Evolutionary conservation across 2,329 filamentous ascomycete species (phyloP), one percentile per base, ranked within the genome.

Genomic region (Zymoseptoria ardabiliae): DNA sequence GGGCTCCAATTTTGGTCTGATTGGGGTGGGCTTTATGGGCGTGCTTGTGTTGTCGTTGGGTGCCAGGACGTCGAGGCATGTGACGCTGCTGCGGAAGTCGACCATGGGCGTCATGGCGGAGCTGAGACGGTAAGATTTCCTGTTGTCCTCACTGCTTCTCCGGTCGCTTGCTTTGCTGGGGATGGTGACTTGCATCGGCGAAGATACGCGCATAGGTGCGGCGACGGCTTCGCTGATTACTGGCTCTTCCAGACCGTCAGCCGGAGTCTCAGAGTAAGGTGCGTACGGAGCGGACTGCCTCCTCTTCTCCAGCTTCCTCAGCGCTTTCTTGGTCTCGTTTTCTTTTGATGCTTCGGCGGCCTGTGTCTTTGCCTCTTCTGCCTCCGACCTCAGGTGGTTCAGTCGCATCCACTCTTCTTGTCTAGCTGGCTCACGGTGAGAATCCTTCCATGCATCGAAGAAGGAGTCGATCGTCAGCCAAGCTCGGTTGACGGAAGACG

Each of bases 401-500:
- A 53, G 28, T 19, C 51, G 51, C 22, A 28, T 28, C 51, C 51
- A 53, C 28, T 53, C 22, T 28, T 53, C 51, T 28, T 53, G 51
- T 8, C 51, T 23, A 25, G 51, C 22, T 25, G 51, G 51, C 22
- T 53, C 51, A 9, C 22, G 28, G 51, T 25, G 20, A 1, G 22
- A 23, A 9, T 60, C 58, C 11, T 58, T 59, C 62, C 62, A 61
- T 1, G 61, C 56, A 1, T 59, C 56, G 25, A 63, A 63, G 58
- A 65, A 63, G 19, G 53, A 20, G 4, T 58, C 59, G 21, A 61
- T 53, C 1, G 63, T 61, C 2, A 30, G 30, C 58, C 55, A 63
- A 1, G 61, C 63, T 13, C 60, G 53, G 13, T 45, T 13, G 35
- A 45, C 35, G 2, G 35, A 13, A n/a, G 35, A 45, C 7, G 53